Evolutionary conservation across 129 eudicot species (phyloP), one percentile per base, ranked within the genome.

Genomic region (Lactuca sativa): DNA sequence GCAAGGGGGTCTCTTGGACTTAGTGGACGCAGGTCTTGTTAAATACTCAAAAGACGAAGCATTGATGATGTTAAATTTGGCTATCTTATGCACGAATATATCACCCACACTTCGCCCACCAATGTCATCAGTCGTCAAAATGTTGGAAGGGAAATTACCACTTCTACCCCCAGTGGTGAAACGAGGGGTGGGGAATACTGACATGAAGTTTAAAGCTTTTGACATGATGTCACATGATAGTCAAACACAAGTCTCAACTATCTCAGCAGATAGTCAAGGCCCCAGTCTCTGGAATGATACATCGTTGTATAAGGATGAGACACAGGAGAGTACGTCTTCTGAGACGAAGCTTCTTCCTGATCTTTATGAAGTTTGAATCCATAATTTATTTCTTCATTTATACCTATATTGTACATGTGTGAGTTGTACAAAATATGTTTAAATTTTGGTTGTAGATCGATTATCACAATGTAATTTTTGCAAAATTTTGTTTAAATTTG

Each of bases 81-180:
- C 97, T 34, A 80, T 91, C 30, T 32, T 91, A 58, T 91, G 97
- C 76, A 78, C 95, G n/a, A 91, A 83, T 54, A 92, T 86, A 10
- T 91, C 95, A 62, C 90, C 95, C 0, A 66, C 90, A n/a, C 88
- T 91, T 2, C 81, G 97, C 59, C 97, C 97, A 10, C 47, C 84
- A 32, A 91, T 91, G 97, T 88, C 92, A 13, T 67, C 88, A 0
- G 92, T 77, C 10, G 90, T 91, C 76, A 83, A 90, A 63, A 90
- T 90, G 97, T 74, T 90, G 4, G 86, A 90, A 25, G 97, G 95
- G 2, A 86, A 77, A 76, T 51, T 73, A 11, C 76, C 86, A 0
- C 74, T 91, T 16, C 87, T 88, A 70, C 85, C 90, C 14, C 96
- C 92, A 6, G 0, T 69, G 31, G 64, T 85, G 74, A 88, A 82